Evolutionary conservation across 306 rosid genomes (phyloP).

Genomic region (Styphnolobium japonicum): DNA sequence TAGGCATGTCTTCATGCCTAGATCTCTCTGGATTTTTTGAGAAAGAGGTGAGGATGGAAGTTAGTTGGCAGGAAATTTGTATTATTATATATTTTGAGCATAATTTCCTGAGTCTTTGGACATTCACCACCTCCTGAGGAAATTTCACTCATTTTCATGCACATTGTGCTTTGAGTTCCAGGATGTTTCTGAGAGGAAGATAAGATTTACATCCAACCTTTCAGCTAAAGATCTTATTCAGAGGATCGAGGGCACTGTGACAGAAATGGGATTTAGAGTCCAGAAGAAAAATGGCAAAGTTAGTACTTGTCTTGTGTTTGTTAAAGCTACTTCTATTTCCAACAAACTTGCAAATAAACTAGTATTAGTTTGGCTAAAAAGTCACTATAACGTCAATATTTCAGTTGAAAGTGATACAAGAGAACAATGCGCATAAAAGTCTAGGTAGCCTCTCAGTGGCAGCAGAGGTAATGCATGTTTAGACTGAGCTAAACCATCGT

Average conservation of each 20-base stretch:
- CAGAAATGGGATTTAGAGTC: constrained; percentile 74
- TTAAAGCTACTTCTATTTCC: background rate
- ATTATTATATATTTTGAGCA: background rate
- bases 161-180: constrained; percentile 27
- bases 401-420: constrained; percentile 75
- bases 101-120: background rate
- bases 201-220: constrained; percentile 82
- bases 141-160: background rate
- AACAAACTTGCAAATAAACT: constrained; percentile 12
- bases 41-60: constrained; percentile 65
- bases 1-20: constrained; percentile 88
- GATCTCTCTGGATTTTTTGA: constrained; percentile 98
- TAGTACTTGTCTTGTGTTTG: constrained; percentile 20
- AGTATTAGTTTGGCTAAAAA: background rate
- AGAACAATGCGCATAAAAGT: constrained; percentile 47
- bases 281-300: constrained; percentile 87
- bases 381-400: constrained; percentile 12
- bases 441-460: constrained; percentile 58
- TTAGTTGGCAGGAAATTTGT: background rate
- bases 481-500: background rate
- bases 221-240: constrained; percentile 63
- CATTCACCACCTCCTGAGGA: background rate
- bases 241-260: constrained; percentile 64
- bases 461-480: constrained; percentile 60
- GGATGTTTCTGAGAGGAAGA: constrained; percentile 91